Conservation (phyloP, 192 early-diverging fungal species). For the Rhizoclosmatium globosum region DNA sequence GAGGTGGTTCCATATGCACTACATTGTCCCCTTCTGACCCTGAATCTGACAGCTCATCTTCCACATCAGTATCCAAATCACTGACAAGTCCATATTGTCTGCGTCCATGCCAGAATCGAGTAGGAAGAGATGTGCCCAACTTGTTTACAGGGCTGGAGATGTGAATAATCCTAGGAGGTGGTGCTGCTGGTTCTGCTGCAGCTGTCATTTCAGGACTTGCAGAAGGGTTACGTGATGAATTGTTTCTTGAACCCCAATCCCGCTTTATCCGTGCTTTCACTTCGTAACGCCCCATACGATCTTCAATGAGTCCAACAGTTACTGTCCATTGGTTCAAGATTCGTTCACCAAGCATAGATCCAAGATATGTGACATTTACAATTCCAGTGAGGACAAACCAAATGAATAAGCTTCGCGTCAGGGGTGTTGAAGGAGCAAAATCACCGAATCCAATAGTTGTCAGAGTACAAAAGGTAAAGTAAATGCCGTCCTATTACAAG, state of each 20-base stretch:
- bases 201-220: not conserved
- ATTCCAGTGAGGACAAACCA: conserved; percentile 59
- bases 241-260: conserved; percentile 9
- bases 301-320: conserved; percentile 49
- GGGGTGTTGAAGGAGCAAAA: conserved; percentile 39
- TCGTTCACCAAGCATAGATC: conserved; percentile 52
- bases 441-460: conserved; percentile 60
- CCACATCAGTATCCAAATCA: not conserved
- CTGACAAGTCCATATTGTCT: not conserved
- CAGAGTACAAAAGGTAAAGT: conserved; percentile 55
- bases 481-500: conserved; percentile 47
- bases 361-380: conserved; percentile 52
- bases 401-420: conserved; percentile 54
- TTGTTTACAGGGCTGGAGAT: conserved; percentile 11
- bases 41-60: not conserved
- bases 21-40: not conserved
- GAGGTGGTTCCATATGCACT: no score
- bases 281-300: conserved; percentile 62
- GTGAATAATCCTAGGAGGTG: conserved; percentile 5
- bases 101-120: not conserved
- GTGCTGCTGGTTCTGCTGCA: not conserved
- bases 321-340: conserved; percentile 61
- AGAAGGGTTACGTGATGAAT: not conserved
- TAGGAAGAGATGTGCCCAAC: not conserved
- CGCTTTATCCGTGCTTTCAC: conserved; percentile 56